Percentiles rank a stretch among this genome's conserved stretches.
phyloP scores from a whole-genome alignment of 192 early-diverging fungal species.

The Umbelopsis isabellina region DNA sequence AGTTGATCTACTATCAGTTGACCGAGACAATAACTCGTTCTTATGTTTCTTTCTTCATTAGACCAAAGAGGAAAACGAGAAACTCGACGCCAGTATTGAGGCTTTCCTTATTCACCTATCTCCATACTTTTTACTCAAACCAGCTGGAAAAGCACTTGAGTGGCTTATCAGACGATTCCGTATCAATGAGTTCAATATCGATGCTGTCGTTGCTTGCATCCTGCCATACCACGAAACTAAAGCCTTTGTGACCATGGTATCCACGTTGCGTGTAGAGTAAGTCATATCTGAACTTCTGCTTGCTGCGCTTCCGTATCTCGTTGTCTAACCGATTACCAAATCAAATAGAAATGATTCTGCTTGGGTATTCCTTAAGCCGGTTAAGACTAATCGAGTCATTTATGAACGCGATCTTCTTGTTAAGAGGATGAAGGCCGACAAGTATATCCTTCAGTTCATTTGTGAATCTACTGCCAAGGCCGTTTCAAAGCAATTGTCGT shows the following conservation, averaged over 20 bases:
- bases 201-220: constrained; percentile 72
- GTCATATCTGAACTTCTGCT: constrained; percentile 18
- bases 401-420: constrained; percentile 75
- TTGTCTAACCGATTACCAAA: background rate
- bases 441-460: constrained; percentile 76
- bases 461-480: constrained; percentile 64
- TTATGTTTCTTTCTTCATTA: constrained; percentile 33
- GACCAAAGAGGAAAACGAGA: constrained; percentile 78
- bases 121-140: constrained; percentile 82
- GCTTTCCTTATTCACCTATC: constrained; percentile 78
- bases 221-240: constrained; percentile 95
- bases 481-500: constrained; percentile 31
- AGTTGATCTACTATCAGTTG: background rate
- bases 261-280: constrained; percentile 69
- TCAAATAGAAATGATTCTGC: constrained; percentile 44
- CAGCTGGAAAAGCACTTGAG: constrained; percentile 88
- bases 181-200: constrained; percentile 88
- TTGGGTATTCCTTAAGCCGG: constrained; percentile 62
- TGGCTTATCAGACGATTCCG: constrained; percentile 89
- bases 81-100: constrained; percentile 76
- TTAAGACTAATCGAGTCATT: constrained; percentile 59
- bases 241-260: constrained; percentile 82
- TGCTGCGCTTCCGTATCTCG: background rate
- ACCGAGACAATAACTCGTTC: background rate
- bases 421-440: constrained; percentile 67